Percentiles rank a stretch among this genome's conserved stretches.
Evolutionary conservation across 352 stramenopile genomes (phyloP).

Genomic region (Phytophthora megakarya): DNA sequence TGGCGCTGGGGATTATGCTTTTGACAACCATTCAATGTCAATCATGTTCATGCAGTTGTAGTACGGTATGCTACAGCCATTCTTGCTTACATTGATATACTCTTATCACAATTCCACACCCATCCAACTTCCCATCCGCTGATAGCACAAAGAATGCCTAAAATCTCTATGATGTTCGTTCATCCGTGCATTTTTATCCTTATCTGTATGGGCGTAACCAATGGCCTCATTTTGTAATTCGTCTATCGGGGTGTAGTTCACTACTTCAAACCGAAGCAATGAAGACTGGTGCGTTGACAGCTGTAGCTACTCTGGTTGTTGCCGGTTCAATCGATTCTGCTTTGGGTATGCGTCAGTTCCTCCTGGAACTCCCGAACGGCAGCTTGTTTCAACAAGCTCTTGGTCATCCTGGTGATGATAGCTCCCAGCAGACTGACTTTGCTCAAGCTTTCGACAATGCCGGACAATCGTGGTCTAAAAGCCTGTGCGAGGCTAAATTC

Average conservation of each 20-base stretch:
- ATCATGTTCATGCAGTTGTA: no score
- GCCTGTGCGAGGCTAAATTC: slow-evolving; percentile 20
- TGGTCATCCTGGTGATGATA: slow-evolving; percentile 36
- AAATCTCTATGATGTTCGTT: not conserved
- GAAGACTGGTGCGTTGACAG: slow-evolving; percentile 9
- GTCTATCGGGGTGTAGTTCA: not conserved
- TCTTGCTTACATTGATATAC: no score
- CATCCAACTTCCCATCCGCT: no score
- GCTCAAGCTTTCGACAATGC: slow-evolving; percentile 31
- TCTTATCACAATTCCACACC: no score
- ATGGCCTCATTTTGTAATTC: not conserved
- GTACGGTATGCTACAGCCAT: no score
- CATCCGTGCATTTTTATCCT: slow-evolving; percentile 9
- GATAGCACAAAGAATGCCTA: no score
- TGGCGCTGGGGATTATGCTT: no score
- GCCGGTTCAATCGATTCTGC: not conserved
- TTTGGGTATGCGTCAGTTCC: slow-evolving; percentile 15
- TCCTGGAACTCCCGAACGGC: slow-evolving; percentile 46
- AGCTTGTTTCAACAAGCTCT: slow-evolving; percentile 40
- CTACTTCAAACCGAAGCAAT: slow-evolving; percentile 3
- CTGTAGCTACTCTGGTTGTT: not conserved
- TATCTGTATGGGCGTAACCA: no score
- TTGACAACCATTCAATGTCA: no score
- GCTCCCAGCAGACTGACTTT: slow-evolving; percentile 35
- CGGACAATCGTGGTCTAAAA: slow-evolving; percentile 22